Conservation (phyloP, 371 early-diverging fungal genomes). For the Lichtheimia corymbifera region DNA sequence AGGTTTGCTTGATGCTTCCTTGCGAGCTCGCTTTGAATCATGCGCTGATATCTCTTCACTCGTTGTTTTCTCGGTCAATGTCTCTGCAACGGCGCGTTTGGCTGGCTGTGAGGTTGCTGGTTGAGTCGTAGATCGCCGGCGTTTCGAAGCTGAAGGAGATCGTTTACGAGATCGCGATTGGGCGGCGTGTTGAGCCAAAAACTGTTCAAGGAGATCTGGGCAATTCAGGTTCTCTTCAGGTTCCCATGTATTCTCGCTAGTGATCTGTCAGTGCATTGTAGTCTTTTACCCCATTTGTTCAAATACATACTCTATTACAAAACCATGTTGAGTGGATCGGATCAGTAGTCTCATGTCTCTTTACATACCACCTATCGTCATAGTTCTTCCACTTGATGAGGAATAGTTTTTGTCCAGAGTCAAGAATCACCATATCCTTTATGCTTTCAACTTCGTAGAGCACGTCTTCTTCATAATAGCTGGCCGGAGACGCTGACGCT, state of each 20-base stretch:
- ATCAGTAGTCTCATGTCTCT: conserved; percentile 1
- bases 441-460: conserved; percentile 18
- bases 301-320: background rate
- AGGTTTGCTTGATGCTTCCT: too few relatives aligned
- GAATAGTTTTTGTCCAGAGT: conserved; percentile 1
- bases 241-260: conserved; percentile 27
- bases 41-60: too few relatives aligned
- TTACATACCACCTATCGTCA: conserved; percentile 17
- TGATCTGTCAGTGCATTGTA: background rate
- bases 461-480: conserved; percentile 6
- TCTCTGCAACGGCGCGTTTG: too few relatives aligned
- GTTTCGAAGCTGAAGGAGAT: conserved; percentile 1
- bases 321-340: background rate
- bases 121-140: background rate
- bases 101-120: background rate
- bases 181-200: background rate
- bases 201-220: conserved; percentile 13
- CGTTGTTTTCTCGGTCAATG: too few relatives aligned
- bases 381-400: conserved; percentile 28
- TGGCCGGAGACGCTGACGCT: too few relatives aligned
- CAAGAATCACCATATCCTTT: background rate
- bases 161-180: background rate
- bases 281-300: background rate
- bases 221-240: conserved; percentile 23
- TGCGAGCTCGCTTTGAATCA: too few relatives aligned